Conservation (phyloP, 78 protist genomes). For the Dictyostelium firmibasis region DNA sequence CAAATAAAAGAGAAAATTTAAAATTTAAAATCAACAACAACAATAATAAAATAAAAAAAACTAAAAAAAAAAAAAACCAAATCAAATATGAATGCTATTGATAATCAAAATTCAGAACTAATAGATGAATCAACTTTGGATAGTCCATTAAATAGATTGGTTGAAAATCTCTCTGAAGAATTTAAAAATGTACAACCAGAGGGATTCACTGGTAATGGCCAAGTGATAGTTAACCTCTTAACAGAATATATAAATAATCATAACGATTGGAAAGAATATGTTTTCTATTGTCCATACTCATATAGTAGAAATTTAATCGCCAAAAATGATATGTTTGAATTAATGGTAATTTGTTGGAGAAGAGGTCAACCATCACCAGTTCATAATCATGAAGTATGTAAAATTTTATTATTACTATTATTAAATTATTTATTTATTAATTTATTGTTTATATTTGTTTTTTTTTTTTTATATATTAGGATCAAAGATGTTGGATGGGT, state of each 20-base stretch:
- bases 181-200: conserved; percentile 39
- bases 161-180: conserved; percentile 4
- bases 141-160: conserved; percentile 41
- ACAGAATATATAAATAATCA: conserved; percentile 26
- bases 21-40: not conserved
- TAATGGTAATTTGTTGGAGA: conserved; percentile 82
- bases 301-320: conserved; percentile 71
- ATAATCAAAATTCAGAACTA: not conserved
- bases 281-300: conserved; percentile 49
- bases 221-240: not conserved
- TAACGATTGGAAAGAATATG: conserved; percentile 78
- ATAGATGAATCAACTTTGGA: not conserved
- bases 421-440: not conserved
- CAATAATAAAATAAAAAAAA: not conserved
- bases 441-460: not conserved
- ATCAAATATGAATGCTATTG: not conserved
- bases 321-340: conserved; percentile 30
- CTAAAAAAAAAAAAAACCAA: not conserved
- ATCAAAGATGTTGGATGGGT: conserved; percentile 81
- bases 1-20: not conserved
- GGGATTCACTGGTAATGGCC: conserved; percentile 51
- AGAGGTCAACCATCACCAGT: conserved; percentile 76
- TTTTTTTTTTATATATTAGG: conserved; percentile 1
- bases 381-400: conserved; percentile 74
- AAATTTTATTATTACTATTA: not conserved